Evolutionary conservation across 2,329 filamentous ascomycete genomes (phyloP).

Genomic region (Claviceps sp.): DNA sequence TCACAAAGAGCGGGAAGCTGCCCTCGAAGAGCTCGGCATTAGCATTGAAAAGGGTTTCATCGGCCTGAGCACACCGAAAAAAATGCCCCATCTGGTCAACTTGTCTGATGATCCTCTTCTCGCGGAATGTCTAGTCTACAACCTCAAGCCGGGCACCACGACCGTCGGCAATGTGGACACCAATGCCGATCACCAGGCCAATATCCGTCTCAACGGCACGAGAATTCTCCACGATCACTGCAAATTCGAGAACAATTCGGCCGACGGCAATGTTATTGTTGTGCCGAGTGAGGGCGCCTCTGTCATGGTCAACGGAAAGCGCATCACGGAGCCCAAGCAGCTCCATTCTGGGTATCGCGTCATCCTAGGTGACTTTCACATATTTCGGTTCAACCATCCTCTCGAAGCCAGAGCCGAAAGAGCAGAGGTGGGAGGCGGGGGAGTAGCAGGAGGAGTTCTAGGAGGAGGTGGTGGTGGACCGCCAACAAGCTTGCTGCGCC

Average conservation of each 20-base stretch:
- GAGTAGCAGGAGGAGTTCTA: too few species aligned
- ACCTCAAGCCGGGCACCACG: constrained; percentile 88
- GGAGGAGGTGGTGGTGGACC: constrained; percentile 21
- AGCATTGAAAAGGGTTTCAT: constrained; percentile 98
- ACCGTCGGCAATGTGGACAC: constrained; percentile 91
- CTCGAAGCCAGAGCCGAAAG: constrained; percentile 89
- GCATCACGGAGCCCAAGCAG: constrained; percentile 72
- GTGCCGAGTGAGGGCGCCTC: constrained; percentile 83
- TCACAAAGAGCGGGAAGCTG: constrained; percentile 91
- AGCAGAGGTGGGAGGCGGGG: constrained; percentile 54
- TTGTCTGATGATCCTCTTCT: constrained; percentile 87
- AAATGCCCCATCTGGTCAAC: constrained; percentile 98
- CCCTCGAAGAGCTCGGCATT: constrained; percentile 90
- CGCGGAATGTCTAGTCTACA: constrained; percentile 94
- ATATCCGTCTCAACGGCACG: constrained; percentile 87
- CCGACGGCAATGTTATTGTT: constrained; percentile 80
- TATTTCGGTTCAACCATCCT: constrained; percentile 96
- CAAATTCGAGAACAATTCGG: constrained; percentile 67
- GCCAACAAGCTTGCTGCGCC: constrained; percentile 51
- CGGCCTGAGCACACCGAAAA: constrained; percentile 89
- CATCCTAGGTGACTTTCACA: constrained; percentile 95
- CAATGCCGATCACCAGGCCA: constrained; percentile 58
- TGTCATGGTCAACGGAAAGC: constrained; percentile 94
- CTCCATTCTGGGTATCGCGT: constrained; percentile 87
- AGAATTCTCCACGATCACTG: constrained; percentile 90